Evolutionary conservation across 306 rosid species (phyloP).

Genomic region (Trifolium subterraneum): DNA sequence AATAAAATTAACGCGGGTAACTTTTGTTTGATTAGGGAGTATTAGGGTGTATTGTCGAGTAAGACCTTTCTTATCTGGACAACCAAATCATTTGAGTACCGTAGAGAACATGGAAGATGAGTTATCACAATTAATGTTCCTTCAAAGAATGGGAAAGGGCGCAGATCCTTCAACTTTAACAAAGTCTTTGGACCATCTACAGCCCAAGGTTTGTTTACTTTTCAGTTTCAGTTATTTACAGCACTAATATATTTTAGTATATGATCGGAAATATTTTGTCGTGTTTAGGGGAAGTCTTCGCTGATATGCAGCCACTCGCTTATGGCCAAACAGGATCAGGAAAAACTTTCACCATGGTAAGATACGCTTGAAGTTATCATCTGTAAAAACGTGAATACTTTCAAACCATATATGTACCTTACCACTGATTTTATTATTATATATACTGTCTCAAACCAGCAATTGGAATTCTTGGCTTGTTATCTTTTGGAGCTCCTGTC

Average conservation of each 20-base stretch:
- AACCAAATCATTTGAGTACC: slow-evolving; percentile 61
- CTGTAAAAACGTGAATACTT: neutral
- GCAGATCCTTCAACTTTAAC: slow-evolving; percentile 79
- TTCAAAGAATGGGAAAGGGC: slow-evolving; percentile 80
- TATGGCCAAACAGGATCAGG: slow-evolving; percentile 97
- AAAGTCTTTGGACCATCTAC: slow-evolving; percentile 89
- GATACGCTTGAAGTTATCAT: slow-evolving; percentile 26
- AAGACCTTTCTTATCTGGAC: slow-evolving; percentile 82
- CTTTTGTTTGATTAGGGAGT: slow-evolving; percentile 72
- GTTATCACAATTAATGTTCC: slow-evolving; percentile 73
- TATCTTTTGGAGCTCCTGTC: too few relatives aligned
- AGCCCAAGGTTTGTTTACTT: slow-evolving; percentile 71
- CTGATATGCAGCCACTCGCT: slow-evolving; percentile 93
- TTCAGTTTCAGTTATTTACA: slow-evolving; percentile 20
- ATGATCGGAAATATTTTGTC: neutral
- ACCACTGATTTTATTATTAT: too few relatives aligned
- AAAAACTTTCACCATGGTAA: slow-evolving; percentile 88
- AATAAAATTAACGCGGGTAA: slow-evolving; percentile 20
- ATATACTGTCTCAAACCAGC: too few relatives aligned
- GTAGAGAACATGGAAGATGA: slow-evolving; percentile 85
- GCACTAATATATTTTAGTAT: slow-evolving; percentile 21
- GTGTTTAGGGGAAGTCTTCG: slow-evolving; percentile 76
- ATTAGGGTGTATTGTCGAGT: slow-evolving; percentile 97
- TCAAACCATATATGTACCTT: too few relatives aligned
- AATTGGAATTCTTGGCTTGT: too few relatives aligned